phyloP scores from a whole-genome alignment of 1,284 basidiomycete genomes.

The Rhodotorula glutinis region DNA sequence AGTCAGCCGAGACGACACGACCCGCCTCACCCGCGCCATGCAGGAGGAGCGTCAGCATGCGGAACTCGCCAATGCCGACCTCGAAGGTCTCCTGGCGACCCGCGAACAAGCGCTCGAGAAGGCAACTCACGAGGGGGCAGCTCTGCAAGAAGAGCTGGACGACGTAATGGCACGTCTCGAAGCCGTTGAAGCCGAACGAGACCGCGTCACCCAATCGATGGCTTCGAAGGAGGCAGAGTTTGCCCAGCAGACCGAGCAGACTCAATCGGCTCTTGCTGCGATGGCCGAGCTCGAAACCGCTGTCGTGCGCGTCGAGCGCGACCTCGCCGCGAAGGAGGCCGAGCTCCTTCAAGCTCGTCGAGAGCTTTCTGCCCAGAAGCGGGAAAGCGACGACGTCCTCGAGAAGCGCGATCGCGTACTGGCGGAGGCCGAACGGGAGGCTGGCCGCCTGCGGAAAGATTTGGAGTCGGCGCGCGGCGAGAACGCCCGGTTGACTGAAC shows the following conservation, averaged over 20 bases:
- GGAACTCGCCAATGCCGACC: conserved; percentile 14
- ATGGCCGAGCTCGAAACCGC: conserved; percentile 26
- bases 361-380: conserved; percentile 5
- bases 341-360: background rate
- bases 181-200: conserved; percentile 10
- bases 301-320: conserved; percentile 17
- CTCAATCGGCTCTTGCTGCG: background rate
- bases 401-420: conserved; percentile 28
- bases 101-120: conserved; percentile 8
- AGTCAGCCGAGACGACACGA: background rate
- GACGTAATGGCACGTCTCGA: conserved; percentile 8
- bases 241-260: conserved; percentile 7
- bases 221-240: conserved; percentile 14
- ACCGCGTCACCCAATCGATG: background rate
- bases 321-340: background rate
- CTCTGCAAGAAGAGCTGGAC: conserved; percentile 25
- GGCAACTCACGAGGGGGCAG: background rate
- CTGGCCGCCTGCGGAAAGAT: conserved; percentile 10
- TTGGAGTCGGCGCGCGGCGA: conserved; percentile 13
- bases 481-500: conserved; percentile 9
- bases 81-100: background rate
- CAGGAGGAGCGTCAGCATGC: conserved; percentile 13
- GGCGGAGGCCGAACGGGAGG: conserved; percentile 16
- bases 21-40: background rate
- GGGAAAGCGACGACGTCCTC: conserved; percentile 10